These are phyloP conservation scores for Calocybe cyanea DNA, from an alignment of 768 basidiomycete genomes.

Conservation along the genomic window DNA sequence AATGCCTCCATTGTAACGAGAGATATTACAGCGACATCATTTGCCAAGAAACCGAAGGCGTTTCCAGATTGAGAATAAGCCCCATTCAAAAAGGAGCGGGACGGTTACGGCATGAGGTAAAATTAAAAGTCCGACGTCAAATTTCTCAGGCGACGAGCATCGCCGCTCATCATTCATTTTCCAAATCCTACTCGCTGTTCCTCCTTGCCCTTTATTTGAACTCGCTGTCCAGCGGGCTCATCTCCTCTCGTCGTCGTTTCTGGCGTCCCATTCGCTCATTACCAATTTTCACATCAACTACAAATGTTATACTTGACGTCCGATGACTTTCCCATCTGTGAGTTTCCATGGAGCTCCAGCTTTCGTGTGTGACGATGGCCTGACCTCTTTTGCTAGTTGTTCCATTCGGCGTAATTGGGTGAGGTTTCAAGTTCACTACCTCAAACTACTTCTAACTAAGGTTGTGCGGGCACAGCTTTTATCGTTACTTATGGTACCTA, in stretches of 20 bases:
- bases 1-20: too few species aligned
- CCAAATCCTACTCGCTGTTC: background rate
- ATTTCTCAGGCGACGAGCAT: conserved; percentile 4
- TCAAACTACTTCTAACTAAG: conserved; percentile 10
- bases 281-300: conserved; percentile 20
- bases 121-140: conserved; percentile 2
- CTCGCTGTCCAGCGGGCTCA: conserved; percentile 16
- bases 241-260: conserved; percentile 22
- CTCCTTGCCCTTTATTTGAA: conserved; percentile 2
- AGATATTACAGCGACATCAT: too few species aligned
- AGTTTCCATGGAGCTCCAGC: conserved; percentile 28
- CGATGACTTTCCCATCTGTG: conserved; percentile 88
- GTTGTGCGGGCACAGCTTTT: too few species aligned
- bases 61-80: too few species aligned
- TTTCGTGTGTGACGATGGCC: conserved; percentile 1
- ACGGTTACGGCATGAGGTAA: background rate
- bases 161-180: conserved; percentile 6
- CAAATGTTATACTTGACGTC: conserved; percentile 87
- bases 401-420: conserved; percentile 89
- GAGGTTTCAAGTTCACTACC: conserved; percentile 17
- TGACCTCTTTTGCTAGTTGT: conserved; percentile 54
- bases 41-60: too few species aligned
- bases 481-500: conserved; percentile 90
- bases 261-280: conserved; percentile 40
- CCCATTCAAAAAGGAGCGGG: too few species aligned